Conservation (phyloP, 768 basidiomycete genomes). For the Pleurotus pulmonarius region DNA sequence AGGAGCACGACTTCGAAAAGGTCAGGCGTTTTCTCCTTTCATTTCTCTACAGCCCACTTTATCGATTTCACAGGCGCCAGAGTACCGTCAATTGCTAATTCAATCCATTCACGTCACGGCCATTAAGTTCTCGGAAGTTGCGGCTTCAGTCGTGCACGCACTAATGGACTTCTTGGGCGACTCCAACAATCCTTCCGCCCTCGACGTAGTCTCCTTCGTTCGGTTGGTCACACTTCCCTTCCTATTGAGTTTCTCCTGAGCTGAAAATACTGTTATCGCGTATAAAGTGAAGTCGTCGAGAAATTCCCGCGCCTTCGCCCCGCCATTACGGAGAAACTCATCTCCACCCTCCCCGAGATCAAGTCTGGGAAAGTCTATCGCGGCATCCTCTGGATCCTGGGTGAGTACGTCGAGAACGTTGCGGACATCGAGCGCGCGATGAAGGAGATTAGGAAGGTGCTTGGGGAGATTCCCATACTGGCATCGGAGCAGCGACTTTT, state of each 20-base stretch:
- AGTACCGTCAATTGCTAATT: slow-evolving; percentile 94
- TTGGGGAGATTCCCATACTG: slow-evolving; percentile 97
- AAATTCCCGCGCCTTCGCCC: slow-evolving; percentile 88
- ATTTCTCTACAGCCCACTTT: background rate
- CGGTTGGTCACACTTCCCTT: slow-evolving; percentile 25
- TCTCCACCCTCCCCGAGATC: slow-evolving; percentile 77
- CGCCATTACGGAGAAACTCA: slow-evolving; percentile 83
- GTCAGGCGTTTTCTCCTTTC: slow-evolving; percentile 29
- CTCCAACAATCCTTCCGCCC: slow-evolving; percentile 89
- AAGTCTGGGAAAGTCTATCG: slow-evolving; percentile 97
- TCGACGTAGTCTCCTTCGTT: slow-evolving; percentile 84
- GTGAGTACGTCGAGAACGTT: slow-evolving; percentile 80
- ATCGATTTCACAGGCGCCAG: slow-evolving; percentile 61
- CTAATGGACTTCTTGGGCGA: slow-evolving; percentile 94
- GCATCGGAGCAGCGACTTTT: slow-evolving; percentile 83
- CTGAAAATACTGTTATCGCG: background rate
- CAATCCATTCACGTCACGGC: slow-evolving; percentile 97
- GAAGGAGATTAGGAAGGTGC: slow-evolving; percentile 73
- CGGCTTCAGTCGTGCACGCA: slow-evolving; percentile 90
- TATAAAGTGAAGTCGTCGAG: slow-evolving; percentile 84
- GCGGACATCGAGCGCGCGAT: slow-evolving; percentile 70
- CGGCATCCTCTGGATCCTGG: slow-evolving; percentile 98
- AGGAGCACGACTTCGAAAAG: slow-evolving; percentile 92
- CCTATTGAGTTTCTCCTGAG: slow-evolving; percentile 1
- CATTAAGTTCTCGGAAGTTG: slow-evolving; percentile 95